These are phyloP conservation scores for Nectriaceae sp. DNA, from an alignment of 2,329 filamentous ascomycete genomes.

Conservation along the genomic window DNA sequence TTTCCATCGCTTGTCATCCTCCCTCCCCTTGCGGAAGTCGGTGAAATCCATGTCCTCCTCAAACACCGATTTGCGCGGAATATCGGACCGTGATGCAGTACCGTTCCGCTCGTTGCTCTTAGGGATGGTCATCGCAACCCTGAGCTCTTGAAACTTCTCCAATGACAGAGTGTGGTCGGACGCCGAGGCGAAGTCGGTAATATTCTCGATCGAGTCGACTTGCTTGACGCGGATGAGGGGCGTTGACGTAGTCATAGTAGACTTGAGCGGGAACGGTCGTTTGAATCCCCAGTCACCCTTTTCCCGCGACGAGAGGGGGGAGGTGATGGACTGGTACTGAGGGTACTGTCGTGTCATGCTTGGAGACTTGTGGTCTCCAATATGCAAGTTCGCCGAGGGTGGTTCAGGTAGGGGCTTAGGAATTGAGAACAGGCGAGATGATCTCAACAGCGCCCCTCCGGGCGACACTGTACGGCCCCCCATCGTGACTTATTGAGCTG, in stretches of 20 bases:
- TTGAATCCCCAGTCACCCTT: conserved; percentile 94
- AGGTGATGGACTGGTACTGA: conserved; percentile 80
- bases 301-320: conserved; percentile 69
- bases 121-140: conserved; percentile 67
- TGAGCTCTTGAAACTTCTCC: conserved; percentile 83
- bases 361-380: conserved; percentile 38
- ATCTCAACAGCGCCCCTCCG: conserved; percentile 72
- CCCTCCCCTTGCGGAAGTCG: conserved; percentile 36
- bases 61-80: conserved; percentile 55
- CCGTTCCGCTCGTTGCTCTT: conserved; percentile 23
- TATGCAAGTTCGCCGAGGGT: conserved; percentile 44
- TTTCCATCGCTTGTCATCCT: conserved; percentile 61
- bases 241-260: conserved; percentile 71
- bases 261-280: conserved; percentile 74
- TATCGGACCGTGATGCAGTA: conserved; percentile 14
- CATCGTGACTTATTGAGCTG: conserved; percentile 33
- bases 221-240: conserved; percentile 75
- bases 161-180: conserved; percentile 80
- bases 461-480: conserved; percentile 50
- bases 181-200: conserved; percentile 86
- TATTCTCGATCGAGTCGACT: conserved; percentile 81
- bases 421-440: conserved; percentile 87
- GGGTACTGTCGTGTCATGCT: conserved; percentile 71
- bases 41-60: conserved; percentile 60
- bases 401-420: conserved; percentile 73